These are phyloP conservation scores for Dactylonectria estremocensis DNA, from an alignment of 2,329 filamentous ascomycete genomes.

Conservation along the genomic window DNA sequence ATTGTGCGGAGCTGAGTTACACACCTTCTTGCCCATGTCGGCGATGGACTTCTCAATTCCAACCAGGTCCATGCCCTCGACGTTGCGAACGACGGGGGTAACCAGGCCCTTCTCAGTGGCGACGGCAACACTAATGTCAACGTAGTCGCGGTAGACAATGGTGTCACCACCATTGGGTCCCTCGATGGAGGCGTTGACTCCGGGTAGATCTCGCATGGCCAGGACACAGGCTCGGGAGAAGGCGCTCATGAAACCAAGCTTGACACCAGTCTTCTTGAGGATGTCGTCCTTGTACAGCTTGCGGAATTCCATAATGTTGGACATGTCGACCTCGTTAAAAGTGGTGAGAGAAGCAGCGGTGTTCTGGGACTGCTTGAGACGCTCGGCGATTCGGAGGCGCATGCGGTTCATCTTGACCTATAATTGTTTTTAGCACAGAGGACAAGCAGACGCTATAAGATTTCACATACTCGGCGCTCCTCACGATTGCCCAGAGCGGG, in stretches of 20 bases:
- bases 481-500: constrained; percentile 79
- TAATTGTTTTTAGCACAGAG: constrained; percentile 27
- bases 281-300: constrained; percentile 98
- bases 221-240: constrained; percentile 92
- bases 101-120: constrained; percentile 98
- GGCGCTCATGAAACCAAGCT: constrained; percentile 99
- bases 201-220: constrained; percentile 95
- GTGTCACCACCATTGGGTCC: constrained; percentile 95
- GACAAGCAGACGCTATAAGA: background rate
- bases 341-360: constrained; percentile 97
- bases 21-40: constrained; percentile 94
- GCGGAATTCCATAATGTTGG: constrained; percentile 95
- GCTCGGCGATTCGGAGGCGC: constrained; percentile 96
- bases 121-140: constrained; percentile 97
- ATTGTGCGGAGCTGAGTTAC: constrained; percentile 32
- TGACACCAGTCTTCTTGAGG: constrained; percentile 95
- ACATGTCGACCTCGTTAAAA: constrained; percentile 99
- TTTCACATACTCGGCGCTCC: constrained; percentile 82
- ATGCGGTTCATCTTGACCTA: constrained; percentile 99
- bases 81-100: constrained; percentile 95
- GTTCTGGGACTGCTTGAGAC: constrained; percentile 99
- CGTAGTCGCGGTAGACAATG: constrained; percentile 98
- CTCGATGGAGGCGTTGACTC: constrained; percentile 97
- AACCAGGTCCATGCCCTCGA: constrained; percentile 89
- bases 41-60: constrained; percentile 93